Percentiles rank a stretch among this genome's conserved stretches.
Evolutionary conservation across 495 filamentous ascomycete genomes (phyloP).

Genomic region (Jackrogersella multiformis): DNA sequence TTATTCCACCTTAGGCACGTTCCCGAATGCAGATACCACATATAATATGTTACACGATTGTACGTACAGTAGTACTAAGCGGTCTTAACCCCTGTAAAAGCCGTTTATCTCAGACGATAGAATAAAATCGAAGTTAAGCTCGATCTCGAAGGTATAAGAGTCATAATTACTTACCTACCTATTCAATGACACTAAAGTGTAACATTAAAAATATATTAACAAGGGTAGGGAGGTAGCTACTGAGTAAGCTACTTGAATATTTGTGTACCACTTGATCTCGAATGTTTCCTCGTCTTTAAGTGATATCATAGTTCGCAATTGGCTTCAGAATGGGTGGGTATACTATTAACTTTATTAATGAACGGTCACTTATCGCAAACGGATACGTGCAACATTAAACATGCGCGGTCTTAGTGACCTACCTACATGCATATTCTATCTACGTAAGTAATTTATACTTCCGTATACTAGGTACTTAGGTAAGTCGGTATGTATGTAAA

Average conservation of each 20-base stretch:
- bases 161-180: no score
- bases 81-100: no score
- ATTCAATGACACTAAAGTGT: not conserved
- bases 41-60: slow-evolving; percentile 18
- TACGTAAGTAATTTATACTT: no score
- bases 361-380: slow-evolving; percentile 18
- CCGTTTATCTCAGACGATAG: no score
- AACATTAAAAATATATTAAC: not conserved
- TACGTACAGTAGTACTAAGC: not conserved
- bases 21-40: slow-evolving; percentile 8
- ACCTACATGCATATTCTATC: not conserved
- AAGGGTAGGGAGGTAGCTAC: no score
- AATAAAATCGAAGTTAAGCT: no score
- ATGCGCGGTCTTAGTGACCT: slow-evolving; percentile 20
- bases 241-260: not conserved
- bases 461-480: not conserved
- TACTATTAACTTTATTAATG: not conserved
- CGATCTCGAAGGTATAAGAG: not conserved
- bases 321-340: not conserved
- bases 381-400: slow-evolving; percentile 19
- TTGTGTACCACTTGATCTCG: slow-evolving; percentile 23
- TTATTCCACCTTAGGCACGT: slow-evolving; percentile 27
- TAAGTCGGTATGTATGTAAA: no score
- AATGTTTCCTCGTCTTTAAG: slow-evolving; percentile 7
- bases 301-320: slow-evolving; percentile 10